These are phyloP conservation scores for Apiospora arundinis DNA, from an alignment of 2,329 filamentous ascomycete species.

Conservation along the genomic window DNA sequence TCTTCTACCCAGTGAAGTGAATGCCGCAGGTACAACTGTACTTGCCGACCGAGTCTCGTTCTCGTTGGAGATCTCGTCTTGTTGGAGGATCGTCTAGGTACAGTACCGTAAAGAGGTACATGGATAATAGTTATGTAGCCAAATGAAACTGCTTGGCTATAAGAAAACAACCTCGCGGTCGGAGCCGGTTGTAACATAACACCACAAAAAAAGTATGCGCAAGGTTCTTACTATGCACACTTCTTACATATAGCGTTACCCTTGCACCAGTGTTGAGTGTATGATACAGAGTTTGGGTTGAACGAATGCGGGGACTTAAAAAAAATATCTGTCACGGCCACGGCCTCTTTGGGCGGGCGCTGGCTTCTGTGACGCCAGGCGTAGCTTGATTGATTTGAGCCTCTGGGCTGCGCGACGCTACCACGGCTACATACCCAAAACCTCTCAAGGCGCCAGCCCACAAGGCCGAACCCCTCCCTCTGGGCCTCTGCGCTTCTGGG, in stretches of 20 bases:
- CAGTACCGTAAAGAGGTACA: too few species aligned
- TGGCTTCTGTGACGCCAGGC: background rate
- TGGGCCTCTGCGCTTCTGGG: background rate
- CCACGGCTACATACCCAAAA: too few species aligned
- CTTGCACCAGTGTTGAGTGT: background rate
- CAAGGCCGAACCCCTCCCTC: constrained; percentile 7
- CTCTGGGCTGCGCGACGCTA: background rate
- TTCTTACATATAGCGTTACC: background rate
- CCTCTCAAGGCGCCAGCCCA: constrained; percentile 6
- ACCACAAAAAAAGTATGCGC: background rate
- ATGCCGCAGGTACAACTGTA: background rate
- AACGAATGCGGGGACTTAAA: background rate
- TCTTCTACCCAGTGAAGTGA: background rate
- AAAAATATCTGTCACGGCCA: background rate
- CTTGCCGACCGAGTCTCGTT: background rate
- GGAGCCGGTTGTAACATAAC: background rate
- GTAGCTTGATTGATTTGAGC: constrained; percentile 8
- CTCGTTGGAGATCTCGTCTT: background rate
- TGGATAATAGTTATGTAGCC: too few species aligned
- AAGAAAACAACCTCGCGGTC: background rate
- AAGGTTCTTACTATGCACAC: background rate
- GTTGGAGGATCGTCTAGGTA: background rate
- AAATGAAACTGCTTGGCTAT: constrained; percentile 17
- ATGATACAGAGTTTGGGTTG: background rate
- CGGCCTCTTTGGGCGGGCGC: too few species aligned